Base-by-base conservation (phyloP, 1,139 yeast species). In the Saccharomyces hybrid region DNA sequence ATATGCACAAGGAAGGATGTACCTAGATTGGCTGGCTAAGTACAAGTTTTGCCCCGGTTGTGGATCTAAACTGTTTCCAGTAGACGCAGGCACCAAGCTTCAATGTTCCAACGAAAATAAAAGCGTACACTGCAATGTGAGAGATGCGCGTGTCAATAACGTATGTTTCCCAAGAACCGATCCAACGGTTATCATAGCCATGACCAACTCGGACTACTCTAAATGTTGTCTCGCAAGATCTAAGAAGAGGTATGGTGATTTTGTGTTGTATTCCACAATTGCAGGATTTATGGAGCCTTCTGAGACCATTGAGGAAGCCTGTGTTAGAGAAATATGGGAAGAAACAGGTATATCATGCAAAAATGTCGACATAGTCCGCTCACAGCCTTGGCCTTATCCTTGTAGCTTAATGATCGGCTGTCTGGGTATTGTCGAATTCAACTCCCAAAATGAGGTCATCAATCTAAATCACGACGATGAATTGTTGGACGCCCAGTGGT, bases 361-460 rank as follows among this genome's bases (percentile, higher is more conserved):
- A 2, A 73, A 76, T 48, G 85, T 90, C 34, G 70, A 75, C 52
- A 77, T 90, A 52, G 73, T 84, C 31, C 76, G 82, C 67, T 81
- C 93, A 7, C 97, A 90, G 70, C 97, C 97, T 6, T 90, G 97
- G 97, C 99, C 98, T 25, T 91, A 83, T 72, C 98, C 98, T 1
- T 89, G 89, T 0, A 90, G 87, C 67, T 72, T 93, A 63, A 91
- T 91, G 98, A 79, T 93, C 63, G 98, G 98, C 9, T 90, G 97
- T 70, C 70, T 90, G 55, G 97, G 88, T 0, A 76, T 78, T 44
- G 86, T 84, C 1, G 87, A 84, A 8, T 82, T 81, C 64, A 77
- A 83, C 60, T 86, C 84, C 0, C 70, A 61, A 11, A 78, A 82
- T 63, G 89, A 84, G 63, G 63, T 66, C 5, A 85, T 91, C 60